Evolutionary conservation across 352 stramenopile genomes (phyloP), one percentile per base, ranked within the genome.

Genomic region (Phytophthora macrochlamydospora): DNA sequence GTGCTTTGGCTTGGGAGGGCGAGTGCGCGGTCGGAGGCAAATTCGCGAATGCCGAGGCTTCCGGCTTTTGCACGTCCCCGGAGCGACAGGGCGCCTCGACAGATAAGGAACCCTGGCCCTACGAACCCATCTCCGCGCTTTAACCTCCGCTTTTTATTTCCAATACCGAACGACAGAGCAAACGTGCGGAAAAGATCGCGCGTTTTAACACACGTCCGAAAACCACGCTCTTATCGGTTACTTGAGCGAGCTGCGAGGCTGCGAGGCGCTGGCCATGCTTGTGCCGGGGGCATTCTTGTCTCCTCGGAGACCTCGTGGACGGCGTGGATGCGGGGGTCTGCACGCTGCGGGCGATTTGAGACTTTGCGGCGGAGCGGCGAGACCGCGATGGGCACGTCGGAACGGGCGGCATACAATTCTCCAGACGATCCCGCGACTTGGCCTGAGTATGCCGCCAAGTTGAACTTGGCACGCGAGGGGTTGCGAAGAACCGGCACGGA

Each of bases 1-100:
- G 49, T 28, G 42, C 46, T 60, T 40, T 6, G 35, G 42, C 45
- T 32, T 68, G 40, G 50, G 62, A 66, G 44, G 13, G 38, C 40
- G 40, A 58, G 51, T 67, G 54, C 14, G 56, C 43, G 37, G 56
- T 73, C 57, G 42, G 12, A n/a, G 40, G 62, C 65, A 70, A 80
- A 78, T 79, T 80, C 35, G 69, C 57, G 65, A 78, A 70, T 83
- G 69, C 9, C 35, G 35, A 40, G 35, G 35, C 35, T 40, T 24
- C 18, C 18, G 18, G 18, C 18, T 24, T 24, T 24, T 24, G 18
- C 18, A 24, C 18, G 18, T 24, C 18, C 18, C 18, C 18, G 29
- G 28, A 43, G 59, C 33, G 62, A 59, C 30, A 59, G 48, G 50
- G 40, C 29, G 31, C 42, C 13, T 46, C 40, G 32, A n/a, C 49